Evolutionary conservation across 768 basidiomycete species (phyloP), one percentile per base, ranked within the genome.

Genomic region (Kwoniella pini): DNA sequence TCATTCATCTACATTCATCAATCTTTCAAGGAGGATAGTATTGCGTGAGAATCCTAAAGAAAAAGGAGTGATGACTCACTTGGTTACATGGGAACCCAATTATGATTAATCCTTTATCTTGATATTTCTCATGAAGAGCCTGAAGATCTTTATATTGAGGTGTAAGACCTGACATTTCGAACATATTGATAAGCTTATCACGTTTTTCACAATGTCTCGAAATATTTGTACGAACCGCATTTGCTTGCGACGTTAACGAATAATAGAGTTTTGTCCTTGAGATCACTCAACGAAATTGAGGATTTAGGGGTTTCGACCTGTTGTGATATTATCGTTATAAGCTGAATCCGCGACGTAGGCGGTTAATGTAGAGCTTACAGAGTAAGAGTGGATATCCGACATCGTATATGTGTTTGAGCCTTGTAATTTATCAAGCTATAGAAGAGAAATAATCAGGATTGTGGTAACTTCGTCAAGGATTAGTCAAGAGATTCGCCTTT

Each of bases 81-180:
- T 77, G 77, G 60, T 79, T 78, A 44, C 70, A 75, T 6, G 78
- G 78, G 69, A 79, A 79, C 2, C 77, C 78, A 54, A 77, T 56
- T 53, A 75, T 72, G 43, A 67, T 70, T 36, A 79, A 56, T 6
- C 77, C 78, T 36, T 76, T 69, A 19, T 60, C 56, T 1, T 65
- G 56, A 66, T 79, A 72, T 55, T 75, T 75, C 57, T 76, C 70
- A 52, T 78, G 69, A 26, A 79, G 49, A 6, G 65, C 71, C 60
- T 79, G 76, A 19, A 79, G 63, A 24, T 69, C 69, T 44, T 74
- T 74, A 71, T 79, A 79, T 49, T 78, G 75, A 4, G 74, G 75
- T 4, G 78, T 79, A 22, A 76, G 63, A 21, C 74, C 74, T 75
- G 46, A 2, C 10, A 19, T 40, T n/a, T 49, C 28, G 31, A 44